These are phyloP conservation scores for Apostasia ramifera DNA, from an alignment of 106 monocot genomes.

Conservation along the genomic window DNA sequence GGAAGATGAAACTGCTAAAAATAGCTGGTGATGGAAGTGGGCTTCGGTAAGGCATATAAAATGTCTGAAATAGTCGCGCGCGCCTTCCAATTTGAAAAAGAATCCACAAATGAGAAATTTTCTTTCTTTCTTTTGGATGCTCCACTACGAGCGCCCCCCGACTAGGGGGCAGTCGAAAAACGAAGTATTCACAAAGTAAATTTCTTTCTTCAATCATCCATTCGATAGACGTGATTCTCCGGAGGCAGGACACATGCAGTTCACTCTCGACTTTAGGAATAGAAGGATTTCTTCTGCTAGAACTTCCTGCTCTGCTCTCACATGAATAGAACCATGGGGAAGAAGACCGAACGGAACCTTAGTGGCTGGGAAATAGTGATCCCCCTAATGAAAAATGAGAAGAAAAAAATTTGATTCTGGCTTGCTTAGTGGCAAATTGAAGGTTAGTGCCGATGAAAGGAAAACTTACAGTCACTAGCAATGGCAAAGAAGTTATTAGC, in stretches of 20 bases:
- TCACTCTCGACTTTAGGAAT: background rate
- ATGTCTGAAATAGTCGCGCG: background rate
- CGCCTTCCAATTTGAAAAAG: constrained; percentile 8
- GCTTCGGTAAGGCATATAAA: too few species aligned
- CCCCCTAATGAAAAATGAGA: constrained; percentile 3
- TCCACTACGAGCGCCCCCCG: constrained; percentile 6
- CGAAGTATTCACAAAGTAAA: constrained; percentile 2
- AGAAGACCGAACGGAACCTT: constrained; percentile 9
- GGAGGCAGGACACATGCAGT: constrained; percentile 14
- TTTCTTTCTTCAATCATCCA: constrained; percentile 1
- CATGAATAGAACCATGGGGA: constrained; percentile 6
- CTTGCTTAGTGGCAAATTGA: too few species aligned
- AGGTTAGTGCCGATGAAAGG: too few species aligned
- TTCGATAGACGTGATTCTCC: constrained; percentile 8
- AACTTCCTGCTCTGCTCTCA: constrained; percentile 8
- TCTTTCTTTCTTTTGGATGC: constrained; percentile 1
- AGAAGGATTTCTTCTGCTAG: constrained; percentile 20
- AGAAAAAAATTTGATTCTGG: too few species aligned
- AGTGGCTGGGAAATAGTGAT: constrained; percentile 7
- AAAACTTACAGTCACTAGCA: too few species aligned
- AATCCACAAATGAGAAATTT: background rate
- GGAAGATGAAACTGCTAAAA: too few species aligned
- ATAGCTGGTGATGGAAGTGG: too few species aligned
- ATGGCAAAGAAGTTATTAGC: too few species aligned
- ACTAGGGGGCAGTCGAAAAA: background rate